Percentiles rank a stretch among this genome's conserved stretches.
These are phyloP conservation scores for Colletotrichum sp. DNA, from an alignment of 2,329 filamentous ascomycete genomes.

Conservation along the genomic window DNA sequence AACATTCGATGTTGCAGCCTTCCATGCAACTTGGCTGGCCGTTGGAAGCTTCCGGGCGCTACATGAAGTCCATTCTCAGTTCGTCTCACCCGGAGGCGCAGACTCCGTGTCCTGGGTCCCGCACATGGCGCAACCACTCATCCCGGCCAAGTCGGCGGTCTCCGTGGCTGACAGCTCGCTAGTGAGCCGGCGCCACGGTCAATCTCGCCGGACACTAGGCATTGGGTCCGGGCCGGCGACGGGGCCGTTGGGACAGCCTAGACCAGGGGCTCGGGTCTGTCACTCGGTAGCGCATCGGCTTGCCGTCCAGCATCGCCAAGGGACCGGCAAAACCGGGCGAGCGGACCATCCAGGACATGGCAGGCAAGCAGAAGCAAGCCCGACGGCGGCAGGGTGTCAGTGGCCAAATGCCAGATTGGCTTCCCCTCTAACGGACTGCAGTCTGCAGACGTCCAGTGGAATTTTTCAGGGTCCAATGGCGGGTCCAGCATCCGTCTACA, in stretches of 20 bases:
- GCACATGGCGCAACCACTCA: not conserved
- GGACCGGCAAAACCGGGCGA: not conserved
- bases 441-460: not conserved
- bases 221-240: not conserved
- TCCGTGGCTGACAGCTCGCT: not conserved
- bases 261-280: not conserved
- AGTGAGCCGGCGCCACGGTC: not conserved
- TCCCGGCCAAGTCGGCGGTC: not conserved
- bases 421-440: conserved; percentile 9
- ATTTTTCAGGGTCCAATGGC: conserved; percentile 15
- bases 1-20: not conserved
- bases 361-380: not conserved
- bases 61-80: not conserved
- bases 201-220: not conserved
- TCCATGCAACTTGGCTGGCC: not conserved
- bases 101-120: not conserved
- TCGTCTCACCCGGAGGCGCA: not conserved
- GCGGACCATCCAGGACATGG: not conserved
- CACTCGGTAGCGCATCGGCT: not conserved
- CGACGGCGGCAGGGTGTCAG: not conserved
- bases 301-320: not conserved
- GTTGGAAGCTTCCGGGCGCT: not conserved
- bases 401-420: conserved; percentile 15
- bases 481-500: not conserved
- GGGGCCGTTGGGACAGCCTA: not conserved